These are phyloP conservation scores for Diaporthe capsici DNA, from an alignment of 2,329 filamentous ascomycete genomes.

Conservation along the genomic window DNA sequence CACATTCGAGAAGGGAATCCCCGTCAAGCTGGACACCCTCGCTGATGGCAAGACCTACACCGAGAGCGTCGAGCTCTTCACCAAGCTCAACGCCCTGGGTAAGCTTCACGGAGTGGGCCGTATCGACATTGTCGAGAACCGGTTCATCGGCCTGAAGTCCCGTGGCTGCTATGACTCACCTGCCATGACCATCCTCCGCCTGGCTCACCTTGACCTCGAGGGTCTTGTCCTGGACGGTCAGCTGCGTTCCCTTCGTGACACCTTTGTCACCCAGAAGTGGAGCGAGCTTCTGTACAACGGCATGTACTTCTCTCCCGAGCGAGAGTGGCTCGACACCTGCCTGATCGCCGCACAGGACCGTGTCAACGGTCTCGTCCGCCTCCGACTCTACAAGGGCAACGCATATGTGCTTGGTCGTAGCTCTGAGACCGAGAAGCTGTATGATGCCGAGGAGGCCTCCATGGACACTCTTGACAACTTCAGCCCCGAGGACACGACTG, in stretches of 20 bases:
- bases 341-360: conserved; percentile 73
- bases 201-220: conserved; percentile 63
- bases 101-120: conserved; percentile 81
- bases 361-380: conserved; percentile 50
- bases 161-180: conserved; percentile 85
- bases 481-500: conserved; percentile 45
- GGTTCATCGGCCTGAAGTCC: conserved; percentile 77
- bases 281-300: conserved; percentile 60
- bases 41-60: conserved; percentile 73
- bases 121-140: conserved; percentile 82
- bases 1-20: conserved; percentile 82
- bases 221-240: conserved; percentile 68
- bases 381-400: conserved; percentile 58
- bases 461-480: conserved; percentile 55
- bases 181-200: conserved; percentile 59
- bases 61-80: conserved; percentile 80
- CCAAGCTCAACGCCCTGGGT: conserved; percentile 79
- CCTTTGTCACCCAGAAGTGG: conserved; percentile 68
- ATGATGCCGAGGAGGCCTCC: conserved; percentile 62
- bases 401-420: conserved; percentile 62
- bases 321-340: conserved; percentile 74
- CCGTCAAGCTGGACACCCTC: conserved; percentile 63
- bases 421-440: conserved; percentile 63
- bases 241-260: conserved; percentile 70
- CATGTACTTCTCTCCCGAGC: conserved; percentile 66